Evolutionary conservation across 352 stramenopile genomes (phyloP).

Genomic region (Globisporangium cylindrosporum): DNA sequence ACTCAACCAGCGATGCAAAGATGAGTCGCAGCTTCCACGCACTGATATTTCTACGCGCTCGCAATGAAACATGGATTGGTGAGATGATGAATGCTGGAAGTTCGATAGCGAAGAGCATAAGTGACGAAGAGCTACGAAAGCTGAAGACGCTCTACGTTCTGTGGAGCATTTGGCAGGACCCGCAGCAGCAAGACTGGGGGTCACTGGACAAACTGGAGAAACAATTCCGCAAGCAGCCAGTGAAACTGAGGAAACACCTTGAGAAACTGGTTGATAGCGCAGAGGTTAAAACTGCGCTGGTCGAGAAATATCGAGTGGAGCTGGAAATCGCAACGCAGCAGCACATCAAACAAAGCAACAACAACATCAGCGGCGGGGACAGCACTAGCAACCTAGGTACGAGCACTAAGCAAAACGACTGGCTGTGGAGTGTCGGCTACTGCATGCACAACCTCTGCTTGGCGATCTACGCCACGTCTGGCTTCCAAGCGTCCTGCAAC

Average conservation of each 20-base stretch:
- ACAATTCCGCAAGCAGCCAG: constrained; percentile 25
- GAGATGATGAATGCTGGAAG: not conserved
- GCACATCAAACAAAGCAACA: constrained; percentile 14
- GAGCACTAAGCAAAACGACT: not conserved
- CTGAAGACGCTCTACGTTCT: constrained; percentile 29
- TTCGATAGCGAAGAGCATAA: not conserved
- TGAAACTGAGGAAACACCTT: constrained; percentile 16
- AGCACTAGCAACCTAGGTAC: not conserved
- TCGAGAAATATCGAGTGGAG: constrained; percentile 44
- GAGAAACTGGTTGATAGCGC: constrained; percentile 15
- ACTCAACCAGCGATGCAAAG: not conserved
- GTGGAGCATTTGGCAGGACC: constrained; percentile 33
- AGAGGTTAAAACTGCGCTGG: constrained; percentile 21
- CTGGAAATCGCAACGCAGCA: constrained; percentile 34
- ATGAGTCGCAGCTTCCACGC: constrained; percentile 37
- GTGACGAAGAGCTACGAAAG: constrained; percentile 8
- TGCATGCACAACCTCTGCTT: constrained; percentile 67
- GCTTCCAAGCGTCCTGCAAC: constrained; percentile 46
- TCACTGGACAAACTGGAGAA: constrained; percentile 40
- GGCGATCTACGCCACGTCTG: constrained; percentile 44
- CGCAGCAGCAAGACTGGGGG: constrained; percentile 13
- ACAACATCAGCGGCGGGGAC: not conserved
- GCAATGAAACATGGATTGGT: constrained; percentile 30
- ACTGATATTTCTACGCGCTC: constrained; percentile 49
- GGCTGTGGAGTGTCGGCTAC: constrained; percentile 26